Base-by-base conservation (phyloP, 2,329 filamentous ascomycete genomes). In the Lecanoromycetidae sp. region DNA sequence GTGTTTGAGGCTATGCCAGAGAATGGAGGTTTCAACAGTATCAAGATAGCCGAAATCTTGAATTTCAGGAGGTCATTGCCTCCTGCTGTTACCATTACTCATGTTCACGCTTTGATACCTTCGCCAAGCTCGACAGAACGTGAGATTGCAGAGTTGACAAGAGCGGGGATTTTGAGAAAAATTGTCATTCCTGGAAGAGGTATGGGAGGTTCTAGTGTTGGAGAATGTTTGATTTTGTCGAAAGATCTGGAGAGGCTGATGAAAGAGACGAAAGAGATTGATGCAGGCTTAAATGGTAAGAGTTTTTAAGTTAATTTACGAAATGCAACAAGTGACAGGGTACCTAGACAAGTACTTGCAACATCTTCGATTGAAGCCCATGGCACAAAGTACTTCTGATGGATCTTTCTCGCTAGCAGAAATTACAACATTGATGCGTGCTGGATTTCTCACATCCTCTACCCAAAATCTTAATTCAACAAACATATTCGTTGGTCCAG, bases 401-500 rank as follows among this genome's bases (percentile, higher is more conserved):
- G 58, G 58, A 13, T 53, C 57, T 3, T 63, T 83, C 47, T 59
- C 62, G 2, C 58, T 60, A 8, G 56, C 57, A 3, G 72, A 81
- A 56, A 64, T 74, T 19, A 72, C 78, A 37, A 68, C 71, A 43
- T 69, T 88, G 0, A 74, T 85, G 49, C 66, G 71, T 35, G 72
- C 75, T 0, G 84, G 84, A 2, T 84, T 87, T 56, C 62, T 88
- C 1, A 84, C 81, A 2, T 68, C 57, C 52, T 66, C 61, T 49
- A 61, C 64, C 56, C 62, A 61, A 49, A 55, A 54, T 52, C 62
- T 50, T 57, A 62, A 55, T 50, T 57, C 57, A 48, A 66, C 58
- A 46, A 64, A 68, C 41, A 55, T 64, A 19, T 72, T 69, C 53
- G 63, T 65, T 12, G 61, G 62, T 2, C 65, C 68, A 1, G 62